A percentile compares a stretch with the other conserved stretches of the same genome.
Evolutionary conservation across 345 rosid species (phyloP).

Genomic region (Gossypium ekmanianum): DNA sequence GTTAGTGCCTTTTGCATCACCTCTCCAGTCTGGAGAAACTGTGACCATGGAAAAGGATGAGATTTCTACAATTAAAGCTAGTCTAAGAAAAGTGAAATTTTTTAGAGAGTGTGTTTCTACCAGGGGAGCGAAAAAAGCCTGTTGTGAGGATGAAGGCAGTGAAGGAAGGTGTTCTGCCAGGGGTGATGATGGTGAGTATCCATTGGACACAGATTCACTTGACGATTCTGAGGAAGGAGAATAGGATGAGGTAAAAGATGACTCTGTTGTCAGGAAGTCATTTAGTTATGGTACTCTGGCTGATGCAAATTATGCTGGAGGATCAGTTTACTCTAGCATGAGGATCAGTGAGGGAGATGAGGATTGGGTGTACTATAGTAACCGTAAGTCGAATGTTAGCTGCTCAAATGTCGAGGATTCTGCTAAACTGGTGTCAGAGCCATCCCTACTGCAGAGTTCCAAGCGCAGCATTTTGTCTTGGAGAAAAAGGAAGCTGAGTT

Average conservation of each 20-base stretch:
- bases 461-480: conserved; percentile 77
- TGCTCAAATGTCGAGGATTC: conserved; percentile 42
- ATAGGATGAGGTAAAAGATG: conserved; percentile 68
- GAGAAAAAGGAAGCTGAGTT: conserved; percentile 91
- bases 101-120: conserved; percentile 67
- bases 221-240: conserved; percentile 79
- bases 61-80: conserved; percentile 76
- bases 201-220: conserved; percentile 76
- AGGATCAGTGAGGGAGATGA: conserved; percentile 31
- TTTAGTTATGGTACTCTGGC: conserved; percentile 76
- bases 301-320: conserved; percentile 69
- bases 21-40: conserved; percentile 49
- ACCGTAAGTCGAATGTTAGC: conserved; percentile 63
- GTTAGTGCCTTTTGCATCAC: conserved; percentile 48
- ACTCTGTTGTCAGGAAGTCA: conserved; percentile 42
- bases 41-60: conserved; percentile 57
- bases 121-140: conserved; percentile 59
- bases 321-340: conserved; percentile 51
- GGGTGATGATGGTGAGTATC: conserved; percentile 77
- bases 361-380: conserved; percentile 81
- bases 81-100: conserved; percentile 77
- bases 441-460: conserved; percentile 41
- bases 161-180: conserved; percentile 64
- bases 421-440: conserved; percentile 43
- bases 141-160: conserved; percentile 62